Percentiles rank a stretch among this genome's conserved stretches.
These are phyloP conservation scores for Sclerotinia minor DNA, from an alignment of 2,329 filamentous ascomycete genomes.

Conservation along the genomic window DNA sequence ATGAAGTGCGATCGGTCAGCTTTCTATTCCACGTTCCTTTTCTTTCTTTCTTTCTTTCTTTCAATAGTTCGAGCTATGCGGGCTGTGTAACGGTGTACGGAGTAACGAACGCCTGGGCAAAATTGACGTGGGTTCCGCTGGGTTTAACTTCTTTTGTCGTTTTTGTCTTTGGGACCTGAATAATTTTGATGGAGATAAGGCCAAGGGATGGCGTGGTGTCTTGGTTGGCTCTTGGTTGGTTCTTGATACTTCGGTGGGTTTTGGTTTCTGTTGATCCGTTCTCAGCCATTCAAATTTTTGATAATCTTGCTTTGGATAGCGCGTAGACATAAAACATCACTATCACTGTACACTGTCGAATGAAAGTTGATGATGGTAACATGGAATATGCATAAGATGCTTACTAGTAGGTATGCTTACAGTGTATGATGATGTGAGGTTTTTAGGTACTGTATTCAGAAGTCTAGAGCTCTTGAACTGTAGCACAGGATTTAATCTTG, in stretches of 20 bases:
- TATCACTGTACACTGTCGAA: not conserved
- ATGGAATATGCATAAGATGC: not conserved
- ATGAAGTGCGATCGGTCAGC: not conserved
- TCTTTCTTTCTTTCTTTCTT: not conserved
- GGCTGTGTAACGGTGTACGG: conserved; percentile 7
- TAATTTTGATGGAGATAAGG: not conserved
- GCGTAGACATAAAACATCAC: not conserved
- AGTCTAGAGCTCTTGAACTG: not conserved
- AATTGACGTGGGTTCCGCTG: not conserved
- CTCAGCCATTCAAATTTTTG: not conserved
- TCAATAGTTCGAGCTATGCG: not conserved
- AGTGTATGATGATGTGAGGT: not conserved
- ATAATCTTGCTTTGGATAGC: too few relatives aligned
- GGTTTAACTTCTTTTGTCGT: not conserved
- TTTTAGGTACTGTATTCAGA: not conserved
- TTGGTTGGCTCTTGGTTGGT: not conserved
- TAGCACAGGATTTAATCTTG: not conserved
- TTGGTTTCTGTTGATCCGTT: conserved; percentile 3
- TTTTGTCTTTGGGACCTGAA: not conserved
- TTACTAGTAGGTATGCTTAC: not conserved
- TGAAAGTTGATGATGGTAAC: not conserved
- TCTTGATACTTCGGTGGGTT: not conserved
- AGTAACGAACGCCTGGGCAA: conserved; percentile 5
- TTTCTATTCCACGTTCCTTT: not conserved
- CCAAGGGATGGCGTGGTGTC: not conserved